Percentiles rank a stretch among this genome's conserved stretches.
phyloP scores from a whole-genome alignment of 768 basidiomycete species.

The Lenzites betulinus region DNA sequence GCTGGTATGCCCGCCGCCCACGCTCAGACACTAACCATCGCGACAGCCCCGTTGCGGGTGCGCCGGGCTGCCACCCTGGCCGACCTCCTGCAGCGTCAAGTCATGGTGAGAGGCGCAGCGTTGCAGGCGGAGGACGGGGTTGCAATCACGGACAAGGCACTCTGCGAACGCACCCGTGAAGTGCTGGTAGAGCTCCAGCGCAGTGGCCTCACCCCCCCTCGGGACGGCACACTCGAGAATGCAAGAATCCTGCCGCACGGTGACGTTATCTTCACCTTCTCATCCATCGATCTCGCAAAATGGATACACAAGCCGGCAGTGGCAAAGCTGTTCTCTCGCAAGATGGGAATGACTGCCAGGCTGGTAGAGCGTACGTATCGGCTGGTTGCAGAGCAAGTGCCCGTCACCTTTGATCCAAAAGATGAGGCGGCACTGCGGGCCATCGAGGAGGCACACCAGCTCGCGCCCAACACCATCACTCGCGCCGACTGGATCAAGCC shows the following conservation, averaged over 20 bases:
- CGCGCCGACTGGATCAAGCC: no score
- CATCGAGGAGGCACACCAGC: no score
- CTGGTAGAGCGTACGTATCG: no score
- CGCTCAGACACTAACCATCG: background rate
- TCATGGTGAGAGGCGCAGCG: background rate
- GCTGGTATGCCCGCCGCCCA: background rate
- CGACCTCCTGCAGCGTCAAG: background rate
- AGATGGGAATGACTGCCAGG: no score
- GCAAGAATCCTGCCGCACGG: background rate
- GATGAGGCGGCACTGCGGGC: no score
- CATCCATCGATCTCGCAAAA: no score
- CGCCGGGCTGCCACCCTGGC: background rate
- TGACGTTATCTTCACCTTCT: no score
- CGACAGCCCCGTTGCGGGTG: conserved; percentile 1
- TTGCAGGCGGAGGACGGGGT: background rate
- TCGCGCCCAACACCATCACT: no score
- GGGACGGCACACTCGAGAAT: background rate
- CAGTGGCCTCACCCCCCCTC: background rate
- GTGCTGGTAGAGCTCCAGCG: background rate
- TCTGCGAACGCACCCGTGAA: background rate
- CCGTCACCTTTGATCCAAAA: no score
- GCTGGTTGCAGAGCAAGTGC: no score
- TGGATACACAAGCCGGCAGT: no score
- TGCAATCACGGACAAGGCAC: background rate
- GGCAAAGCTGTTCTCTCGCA: no score